Evolutionary conservation across 805 yeast genomes (phyloP).

Genomic region (Myxozyma lipomycoides): DNA sequence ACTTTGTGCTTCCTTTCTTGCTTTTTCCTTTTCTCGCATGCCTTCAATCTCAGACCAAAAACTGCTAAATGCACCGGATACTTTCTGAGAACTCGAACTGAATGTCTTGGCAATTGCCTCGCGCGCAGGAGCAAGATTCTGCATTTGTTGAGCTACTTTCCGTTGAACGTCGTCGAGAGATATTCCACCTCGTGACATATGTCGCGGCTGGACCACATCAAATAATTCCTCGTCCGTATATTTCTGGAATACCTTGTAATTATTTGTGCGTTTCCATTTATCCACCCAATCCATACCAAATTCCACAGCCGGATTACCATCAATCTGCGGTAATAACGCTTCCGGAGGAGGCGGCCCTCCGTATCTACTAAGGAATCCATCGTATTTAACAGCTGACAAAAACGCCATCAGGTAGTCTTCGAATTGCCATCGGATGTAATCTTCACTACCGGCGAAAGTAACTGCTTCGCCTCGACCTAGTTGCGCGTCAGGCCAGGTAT

Average conservation of each 20-base stretch:
- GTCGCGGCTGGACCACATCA: constrained; percentile 52
- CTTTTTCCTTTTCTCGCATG: constrained; percentile 23
- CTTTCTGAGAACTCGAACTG: constrained; percentile 29
- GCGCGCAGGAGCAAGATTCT: constrained; percentile 28
- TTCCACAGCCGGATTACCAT: constrained; percentile 40
- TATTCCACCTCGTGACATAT: constrained; percentile 35
- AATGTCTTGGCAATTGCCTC: constrained; percentile 33
- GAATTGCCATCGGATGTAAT: constrained; percentile 78
- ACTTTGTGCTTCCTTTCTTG: constrained; percentile 8
- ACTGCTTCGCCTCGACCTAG: constrained; percentile 43
- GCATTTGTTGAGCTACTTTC: constrained; percentile 28
- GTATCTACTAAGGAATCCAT: constrained; percentile 47
- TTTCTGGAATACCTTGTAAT: constrained; percentile 51
- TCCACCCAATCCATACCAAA: constrained; percentile 48
- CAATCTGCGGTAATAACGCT: constrained; percentile 32
- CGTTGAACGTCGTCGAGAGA: constrained; percentile 31
- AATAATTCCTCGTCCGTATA: constrained; percentile 68
- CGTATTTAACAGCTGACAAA: constrained; percentile 66
- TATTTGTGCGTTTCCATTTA: constrained; percentile 53
- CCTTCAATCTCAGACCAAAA: constrained; percentile 32
- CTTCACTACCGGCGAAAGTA: constrained; percentile 72
- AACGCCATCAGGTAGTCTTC: constrained; percentile 85
- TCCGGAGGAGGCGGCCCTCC: constrained; percentile 40
- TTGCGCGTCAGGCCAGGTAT: constrained; percentile 43
- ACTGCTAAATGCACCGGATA: constrained; percentile 33